Evolutionary conservation across 768 basidiomycete genomes (phyloP).

Genomic region (Postia placenta): DNA sequence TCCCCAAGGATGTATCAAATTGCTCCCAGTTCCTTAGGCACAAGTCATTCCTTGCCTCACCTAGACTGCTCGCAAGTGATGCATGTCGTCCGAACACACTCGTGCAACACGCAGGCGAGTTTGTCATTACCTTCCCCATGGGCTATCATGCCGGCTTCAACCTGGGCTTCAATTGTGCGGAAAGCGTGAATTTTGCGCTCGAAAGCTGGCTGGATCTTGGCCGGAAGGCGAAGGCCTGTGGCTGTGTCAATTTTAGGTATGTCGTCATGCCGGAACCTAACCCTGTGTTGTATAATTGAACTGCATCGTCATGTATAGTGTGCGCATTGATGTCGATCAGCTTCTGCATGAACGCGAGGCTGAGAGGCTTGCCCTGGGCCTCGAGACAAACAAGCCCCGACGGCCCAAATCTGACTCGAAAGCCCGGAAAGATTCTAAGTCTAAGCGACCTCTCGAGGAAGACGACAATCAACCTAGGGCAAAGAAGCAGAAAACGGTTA

Average conservation of each 20-base stretch:
- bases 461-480: constrained; percentile 12
- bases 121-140: constrained; percentile 90
- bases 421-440: constrained; percentile 10
- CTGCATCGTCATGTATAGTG: constrained; percentile 39
- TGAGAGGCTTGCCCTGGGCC: constrained; percentile 33
- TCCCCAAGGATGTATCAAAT: constrained; percentile 76
- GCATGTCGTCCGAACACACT: constrained; percentile 80
- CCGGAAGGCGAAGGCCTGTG: constrained; percentile 68
- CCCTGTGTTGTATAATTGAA: neutral
- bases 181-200: constrained; percentile 94
- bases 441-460: constrained; percentile 30
- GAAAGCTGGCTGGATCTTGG: constrained; percentile 93
- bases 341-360: constrained; percentile 63
- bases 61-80: constrained; percentile 70
- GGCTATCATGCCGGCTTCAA: constrained; percentile 99
- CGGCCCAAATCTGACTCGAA: neutral
- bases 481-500: constrained; percentile 17
- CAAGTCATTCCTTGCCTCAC: constrained; percentile 93
- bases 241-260: constrained; percentile 71
- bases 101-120: constrained; percentile 92
- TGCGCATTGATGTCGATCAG: constrained; percentile 89
- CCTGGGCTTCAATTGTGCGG: constrained; percentile 92
- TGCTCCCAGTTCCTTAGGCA: constrained; percentile 96
- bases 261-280: constrained; percentile 4
- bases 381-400: constrained; percentile 11